Base-by-base conservation (phyloP, 2,329 filamentous ascomycete genomes). In the Stagonosporopsis vannaccii region DNA sequence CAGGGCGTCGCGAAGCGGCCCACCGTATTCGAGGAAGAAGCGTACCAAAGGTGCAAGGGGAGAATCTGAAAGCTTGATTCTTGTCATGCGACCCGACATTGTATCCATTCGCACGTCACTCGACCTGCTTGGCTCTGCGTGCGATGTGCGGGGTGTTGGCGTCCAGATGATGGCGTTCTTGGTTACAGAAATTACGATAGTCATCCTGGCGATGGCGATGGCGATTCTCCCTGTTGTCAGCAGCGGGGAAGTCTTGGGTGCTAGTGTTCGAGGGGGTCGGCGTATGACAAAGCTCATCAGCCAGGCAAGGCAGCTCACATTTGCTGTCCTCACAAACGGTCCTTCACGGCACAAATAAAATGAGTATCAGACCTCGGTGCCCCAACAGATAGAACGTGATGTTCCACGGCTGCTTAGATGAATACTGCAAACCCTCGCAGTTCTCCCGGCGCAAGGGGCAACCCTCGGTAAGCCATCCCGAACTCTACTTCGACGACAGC, bases 1-100 rank as follows among this genome's bases (percentile, higher is more conserved):
- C 77, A 79, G 0, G 73, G 76, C 11, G 77, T 75, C 17, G 67
- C 60, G 9, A 68, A 79, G 23, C 79, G 83, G 3, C 84, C 81
- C 0, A 67, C 66, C 3, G 55, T 76, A 2, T 69, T 48, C 26
- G 73, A 75, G 49, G 51, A 68, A 6, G 37, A 36, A 2, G 70
- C 60, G 25, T 72, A 63, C 44, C 37, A 62, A 5, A 58, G 53
- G 43, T 52, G 73, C 56, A 68, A 56, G 56, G 48, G 41, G 13
- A 60, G 50, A 22, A 47, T 47, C 6, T 61, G 40, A 47, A 25
- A 5, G 28, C 19, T 15, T 2, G 6, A 12, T 25, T 25, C 17
- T 28, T 9, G 23, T 47, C 51, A 47, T 36, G 22, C 36, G 43
- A 25, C 37, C 28, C 17, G 13, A 36, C 28, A 19, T 20, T n/a